Conservation (phyloP, 1,139 yeast genomes). For the Yamadazyma aaseri region DNA sequence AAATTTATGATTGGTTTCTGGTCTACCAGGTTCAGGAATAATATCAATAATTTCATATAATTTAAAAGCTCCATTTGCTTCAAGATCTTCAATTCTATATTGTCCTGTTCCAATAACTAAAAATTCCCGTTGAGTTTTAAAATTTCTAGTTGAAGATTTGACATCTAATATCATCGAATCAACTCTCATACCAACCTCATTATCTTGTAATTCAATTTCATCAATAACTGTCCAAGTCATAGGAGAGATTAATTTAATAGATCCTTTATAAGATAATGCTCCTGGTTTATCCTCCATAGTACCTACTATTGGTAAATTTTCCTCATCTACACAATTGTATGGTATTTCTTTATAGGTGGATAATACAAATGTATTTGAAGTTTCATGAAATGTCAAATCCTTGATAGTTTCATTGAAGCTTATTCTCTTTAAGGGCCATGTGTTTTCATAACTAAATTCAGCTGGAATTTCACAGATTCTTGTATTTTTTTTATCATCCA, state of each 20-base stretch:
- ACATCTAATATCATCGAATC: constrained; percentile 59
- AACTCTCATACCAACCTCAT: constrained; percentile 64
- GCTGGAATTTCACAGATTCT: constrained; percentile 62
- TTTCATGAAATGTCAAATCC: constrained; percentile 70
- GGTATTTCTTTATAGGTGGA: constrained; percentile 63
- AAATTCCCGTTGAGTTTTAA: constrained; percentile 63
- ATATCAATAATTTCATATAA: constrained; percentile 76
- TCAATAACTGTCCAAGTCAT: constrained; percentile 78
- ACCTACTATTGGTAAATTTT: constrained; percentile 64
- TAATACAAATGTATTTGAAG: constrained; percentile 61
- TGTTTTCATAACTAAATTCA: constrained; percentile 58
- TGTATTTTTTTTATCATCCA: constrained; percentile 71
- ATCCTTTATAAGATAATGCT: constrained; percentile 58
- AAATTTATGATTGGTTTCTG: constrained; percentile 79
- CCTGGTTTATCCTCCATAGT: constrained; percentile 45
- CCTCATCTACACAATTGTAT: constrained; percentile 74
- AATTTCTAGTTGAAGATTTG: constrained; percentile 45
- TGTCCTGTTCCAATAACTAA: constrained; percentile 78
- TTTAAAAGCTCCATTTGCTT: constrained; percentile 77
- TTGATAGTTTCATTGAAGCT: constrained; percentile 64
- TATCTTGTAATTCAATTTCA: constrained; percentile 58
- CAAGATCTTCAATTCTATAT: constrained; percentile 77
- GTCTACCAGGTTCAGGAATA: constrained; percentile 87
- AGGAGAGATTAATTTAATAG: constrained; percentile 68
- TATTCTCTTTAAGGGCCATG: constrained; percentile 59